These are phyloP conservation scores for Smallanthus sonchifolius DNA, from an alignment of 129 eudicot genomes.

Conservation along the genomic window DNA sequence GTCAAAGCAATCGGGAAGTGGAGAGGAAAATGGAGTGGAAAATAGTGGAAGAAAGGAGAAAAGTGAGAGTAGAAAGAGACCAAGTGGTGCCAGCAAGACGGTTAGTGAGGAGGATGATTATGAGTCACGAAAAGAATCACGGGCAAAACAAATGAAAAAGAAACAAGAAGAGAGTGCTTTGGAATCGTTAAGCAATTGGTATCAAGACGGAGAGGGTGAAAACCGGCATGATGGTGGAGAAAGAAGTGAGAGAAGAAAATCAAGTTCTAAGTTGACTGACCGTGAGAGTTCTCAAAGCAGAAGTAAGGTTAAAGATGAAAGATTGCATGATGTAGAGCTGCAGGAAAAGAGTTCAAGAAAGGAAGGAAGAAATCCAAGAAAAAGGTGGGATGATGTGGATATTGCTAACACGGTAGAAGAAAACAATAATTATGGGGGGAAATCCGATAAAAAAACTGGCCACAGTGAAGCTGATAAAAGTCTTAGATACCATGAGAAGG, in stretches of 20 bases:
- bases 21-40: slow-evolving; percentile 60
- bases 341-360: slow-evolving; percentile 44
- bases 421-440: slow-evolving; percentile 31
- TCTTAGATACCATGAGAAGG: slow-evolving; percentile 30
- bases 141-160: slow-evolving; percentile 49
- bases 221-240: slow-evolving; percentile 56
- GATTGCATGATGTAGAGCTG: slow-evolving; percentile 38
- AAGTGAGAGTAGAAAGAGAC: slow-evolving; percentile 60
- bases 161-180: slow-evolving; percentile 59
- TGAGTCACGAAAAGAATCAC: slow-evolving; percentile 19
- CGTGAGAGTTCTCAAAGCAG: slow-evolving; percentile 40
- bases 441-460: slow-evolving; percentile 18
- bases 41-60: slow-evolving; percentile 55
- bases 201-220: slow-evolving; percentile 78
- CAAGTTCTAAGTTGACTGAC: slow-evolving; percentile 43
- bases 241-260: slow-evolving; percentile 55
- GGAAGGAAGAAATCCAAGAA: slow-evolving; percentile 42
- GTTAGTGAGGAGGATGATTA: slow-evolving; percentile 73
- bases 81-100: slow-evolving; percentile 56
- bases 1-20: slow-evolving; percentile 50
- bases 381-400: slow-evolving; percentile 73
- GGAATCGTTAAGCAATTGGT: slow-evolving; percentile 78
- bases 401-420: slow-evolving; percentile 38
- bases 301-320: slow-evolving; percentile 49
- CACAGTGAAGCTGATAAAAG: too few relatives aligned